Evolutionary conservation across 768 basidiomycete genomes (phyloP), one percentile per base, ranked within the genome.

Genomic region (Russula griseocarnosa): DNA sequence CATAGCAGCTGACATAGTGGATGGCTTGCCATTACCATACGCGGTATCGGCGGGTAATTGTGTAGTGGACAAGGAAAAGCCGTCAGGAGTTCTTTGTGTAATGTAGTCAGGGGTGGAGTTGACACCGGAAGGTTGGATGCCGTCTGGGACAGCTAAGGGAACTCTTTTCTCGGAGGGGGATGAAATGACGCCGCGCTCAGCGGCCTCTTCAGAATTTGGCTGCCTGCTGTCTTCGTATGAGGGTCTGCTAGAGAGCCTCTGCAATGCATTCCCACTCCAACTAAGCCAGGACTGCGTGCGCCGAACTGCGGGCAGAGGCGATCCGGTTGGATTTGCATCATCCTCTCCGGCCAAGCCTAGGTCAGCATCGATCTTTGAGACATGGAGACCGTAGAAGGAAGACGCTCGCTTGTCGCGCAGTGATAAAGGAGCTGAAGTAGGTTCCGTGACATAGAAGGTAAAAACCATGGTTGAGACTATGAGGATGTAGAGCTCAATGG

Each of bases 401-500:
- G 71, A 70, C 16, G 65, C 66, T 10, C 71, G 68, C 18, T 56
- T 66, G 46, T 44, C 24, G 14, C 13, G 18, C 14, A 44, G 11
- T 36, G 30, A 16, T 24, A 36, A 30, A 24, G 44, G 32, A 16
- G 14, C 14, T 16, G 36, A 16, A 11, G 47, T 9, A 3, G 24
- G 20, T 5, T 50, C 56, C 49, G 24, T 26, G 38, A 68, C 57
- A 59, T 72, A 72, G 69, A 82, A 76, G n/a, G 79, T 74, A 38
- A 73, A 69, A 56, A 86, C 75, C 64, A 87, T 80, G 63, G 79
- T 73, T 70, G 80, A 83, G n/a, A 88, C 72, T 61, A 87, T 76
- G 50, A 86, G 73, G 49, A 85, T 78, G 70, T 85, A 92, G 26
- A 85, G 68, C 69, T 87, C 85, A 38, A 85, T 73, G 16, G 84